Conservation (phyloP, 2,329 filamentous ascomycete species). For the Penicillium sp. region DNA sequence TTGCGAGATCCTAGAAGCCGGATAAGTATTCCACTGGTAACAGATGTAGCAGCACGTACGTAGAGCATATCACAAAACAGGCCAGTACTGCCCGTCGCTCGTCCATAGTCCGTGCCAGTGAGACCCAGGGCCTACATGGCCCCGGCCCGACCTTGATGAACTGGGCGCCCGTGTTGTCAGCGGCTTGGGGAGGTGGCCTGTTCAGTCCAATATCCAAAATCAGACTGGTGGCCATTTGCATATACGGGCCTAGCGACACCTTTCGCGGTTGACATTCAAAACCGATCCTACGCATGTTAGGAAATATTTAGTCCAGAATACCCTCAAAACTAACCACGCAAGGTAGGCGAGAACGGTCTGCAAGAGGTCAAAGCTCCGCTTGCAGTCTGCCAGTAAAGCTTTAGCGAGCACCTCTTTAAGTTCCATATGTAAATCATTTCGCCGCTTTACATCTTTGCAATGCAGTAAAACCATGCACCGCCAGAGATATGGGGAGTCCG, state of each 20-base stretch:
- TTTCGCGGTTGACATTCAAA: constrained; percentile 19
- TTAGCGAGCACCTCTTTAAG: constrained; percentile 11
- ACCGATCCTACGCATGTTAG: constrained; percentile 7
- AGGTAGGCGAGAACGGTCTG: constrained; percentile 20
- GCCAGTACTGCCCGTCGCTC: constrained; percentile 19
- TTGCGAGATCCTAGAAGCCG: constrained; percentile 39
- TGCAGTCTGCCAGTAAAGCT: constrained; percentile 14
- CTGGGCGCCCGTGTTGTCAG: neutral
- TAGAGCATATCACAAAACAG: constrained; percentile 19
- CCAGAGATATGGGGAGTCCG: constrained; percentile 19
- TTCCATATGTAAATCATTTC: neutral
- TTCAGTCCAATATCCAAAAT: constrained; percentile 18
- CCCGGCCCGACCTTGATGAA: constrained; percentile 3
- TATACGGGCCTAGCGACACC: constrained; percentile 16
- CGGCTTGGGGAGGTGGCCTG: constrained; percentile 8
- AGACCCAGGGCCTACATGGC: neutral
- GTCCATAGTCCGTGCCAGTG: constrained; percentile 17
- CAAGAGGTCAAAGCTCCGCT: constrained; percentile 17
- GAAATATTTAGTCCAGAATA: neutral
- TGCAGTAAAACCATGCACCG: constrained; percentile 14
- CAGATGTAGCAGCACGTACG: neutral
- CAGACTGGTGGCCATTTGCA: constrained; percentile 18
- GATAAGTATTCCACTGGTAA: neutral
- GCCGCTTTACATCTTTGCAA: constrained; percentile 2
- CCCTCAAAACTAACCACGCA: constrained; percentile 6